These are phyloP conservation scores for Pythium rhizo-oryzae DNA, from an alignment of 352 stramenopile species.

Conservation along the genomic window DNA sequence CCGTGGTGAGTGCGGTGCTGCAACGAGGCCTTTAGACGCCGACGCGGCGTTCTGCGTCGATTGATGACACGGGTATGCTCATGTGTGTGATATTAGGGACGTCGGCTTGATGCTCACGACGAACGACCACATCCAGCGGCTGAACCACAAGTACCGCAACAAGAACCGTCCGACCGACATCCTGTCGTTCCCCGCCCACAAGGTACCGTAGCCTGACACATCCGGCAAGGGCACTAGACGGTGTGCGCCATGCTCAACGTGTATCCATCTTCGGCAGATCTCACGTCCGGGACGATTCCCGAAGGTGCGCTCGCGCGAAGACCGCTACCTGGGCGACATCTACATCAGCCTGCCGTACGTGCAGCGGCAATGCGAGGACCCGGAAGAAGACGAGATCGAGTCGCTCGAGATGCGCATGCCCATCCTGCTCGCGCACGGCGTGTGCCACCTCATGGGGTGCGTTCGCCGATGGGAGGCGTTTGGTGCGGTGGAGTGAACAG, in stretches of 20 bases:
- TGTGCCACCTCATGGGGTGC: conserved; percentile 85
- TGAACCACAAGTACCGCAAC: conserved; percentile 73
- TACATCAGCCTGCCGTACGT: conserved; percentile 85
- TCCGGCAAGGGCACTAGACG: too few species aligned
- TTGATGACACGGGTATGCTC: too few species aligned
- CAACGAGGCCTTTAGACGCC: not conserved
- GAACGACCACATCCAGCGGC: conserved; percentile 67
- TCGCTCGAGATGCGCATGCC: conserved; percentile 72
- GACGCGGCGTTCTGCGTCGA: too few species aligned
- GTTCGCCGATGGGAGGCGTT: not conserved
- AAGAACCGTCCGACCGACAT: conserved; percentile 86
- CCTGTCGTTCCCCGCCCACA: conserved; percentile 81
- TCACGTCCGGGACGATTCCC: conserved; percentile 62
- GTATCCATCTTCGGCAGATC: conserved; percentile 36
- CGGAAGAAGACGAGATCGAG: conserved; percentile 50
- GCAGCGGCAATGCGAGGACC: conserved; percentile 67
- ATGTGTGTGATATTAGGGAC: conserved; percentile 57
- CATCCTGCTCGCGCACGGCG: conserved; percentile 73
- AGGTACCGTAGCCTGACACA: too few species aligned
- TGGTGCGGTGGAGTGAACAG: too few species aligned
- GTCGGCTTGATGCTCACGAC: conserved; percentile 83
- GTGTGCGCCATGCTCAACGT: too few species aligned
- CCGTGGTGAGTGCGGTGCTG: conserved; percentile 43
- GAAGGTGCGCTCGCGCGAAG: conserved; percentile 44
- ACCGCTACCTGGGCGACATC: conserved; percentile 82